phyloP scores from a whole-genome alignment of 495 filamentous ascomycete genomes.

The Neurospora terricola region DNA sequence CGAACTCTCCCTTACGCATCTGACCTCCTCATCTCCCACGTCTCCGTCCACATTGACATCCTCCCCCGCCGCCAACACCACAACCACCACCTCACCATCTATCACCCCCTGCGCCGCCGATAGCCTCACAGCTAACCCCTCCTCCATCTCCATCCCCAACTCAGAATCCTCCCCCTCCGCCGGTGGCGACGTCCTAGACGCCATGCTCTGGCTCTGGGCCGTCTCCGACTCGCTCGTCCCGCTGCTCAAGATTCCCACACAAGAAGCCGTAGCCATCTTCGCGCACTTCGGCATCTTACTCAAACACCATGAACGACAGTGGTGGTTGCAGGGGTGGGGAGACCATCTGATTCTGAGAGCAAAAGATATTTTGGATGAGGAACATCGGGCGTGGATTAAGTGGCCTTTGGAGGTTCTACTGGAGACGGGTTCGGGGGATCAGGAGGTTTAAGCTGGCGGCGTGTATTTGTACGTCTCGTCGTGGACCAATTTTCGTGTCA shows the following conservation, averaged over 20 bases:
- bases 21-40: background rate
- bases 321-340: conserved; percentile 29
- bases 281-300: conserved; percentile 24
- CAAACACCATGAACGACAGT: conserved; percentile 21
- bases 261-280: conserved; percentile 27
- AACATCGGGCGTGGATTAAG: conserved; percentile 22
- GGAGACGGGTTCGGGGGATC: no score
- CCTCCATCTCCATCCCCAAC: background rate
- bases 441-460: no score
- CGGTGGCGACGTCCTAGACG: conserved; percentile 20
- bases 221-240: conserved; percentile 25
- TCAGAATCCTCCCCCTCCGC: no score
- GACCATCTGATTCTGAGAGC: conserved; percentile 20
- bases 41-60: background rate
- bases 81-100: no score
- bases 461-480: no score
- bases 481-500: no score
- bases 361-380: conserved; percentile 22
- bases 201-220: conserved; percentile 29
- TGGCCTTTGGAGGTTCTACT: conserved; percentile 26
- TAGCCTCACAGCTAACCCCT: background rate
- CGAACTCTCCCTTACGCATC: conserved; percentile 11
- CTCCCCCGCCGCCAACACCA: no score
- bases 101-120: background rate
- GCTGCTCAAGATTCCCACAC: conserved; percentile 16